Evolutionary conservation across 2,329 filamentous ascomycete genomes (phyloP), one percentile per base, ranked within the genome.

Genomic region (Alternaria arbusti): DNA sequence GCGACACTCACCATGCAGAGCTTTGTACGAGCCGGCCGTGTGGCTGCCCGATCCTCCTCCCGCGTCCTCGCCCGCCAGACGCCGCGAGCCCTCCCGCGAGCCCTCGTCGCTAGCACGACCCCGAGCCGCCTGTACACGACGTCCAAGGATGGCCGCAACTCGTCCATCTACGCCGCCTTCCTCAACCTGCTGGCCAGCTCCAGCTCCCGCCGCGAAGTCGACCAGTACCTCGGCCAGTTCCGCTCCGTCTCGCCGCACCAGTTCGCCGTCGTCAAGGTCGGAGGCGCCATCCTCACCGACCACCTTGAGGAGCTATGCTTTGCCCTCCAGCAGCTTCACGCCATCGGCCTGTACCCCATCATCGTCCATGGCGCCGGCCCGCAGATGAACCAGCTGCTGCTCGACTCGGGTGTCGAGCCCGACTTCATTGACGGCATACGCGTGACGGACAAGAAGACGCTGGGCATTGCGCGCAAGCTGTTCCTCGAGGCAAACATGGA

Each of bases 191-290:
- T 98, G 72, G 97, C 93, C 84, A 97, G 95, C 83, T 96, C 98
- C 79, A 95, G 94, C 66, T 97, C 94, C 67, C 97, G 96, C 87
- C 87, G 95, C 65, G 95, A 99, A 84, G 93, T 96, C 68, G 93
- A 97, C 85, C 95, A 98, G 82, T 98, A 98, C 82, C 90, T 98
- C 63, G 96, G 94, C 70, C 94, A 98, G 80, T 99, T 99, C 86
- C 96, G 91, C 72, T 97, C 94, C 32, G 94, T 97, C 66, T 96
- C 94, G 47, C 97, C 94, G 36, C 94, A 98, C 84, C 94, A 97
- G 78, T 99, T 98, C 81, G 95, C 94, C 70, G 95, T 99, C 52
- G 97, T 99, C 82, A 99, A 99, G 85, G 95, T 98, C 59, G 96
- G 95, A 66, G 96, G 95, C 66, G 96, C 95, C 67, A 97, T 98